Evolutionary conservation across 768 basidiomycete genomes (phyloP).

Genomic region (Calocybe indica): DNA sequence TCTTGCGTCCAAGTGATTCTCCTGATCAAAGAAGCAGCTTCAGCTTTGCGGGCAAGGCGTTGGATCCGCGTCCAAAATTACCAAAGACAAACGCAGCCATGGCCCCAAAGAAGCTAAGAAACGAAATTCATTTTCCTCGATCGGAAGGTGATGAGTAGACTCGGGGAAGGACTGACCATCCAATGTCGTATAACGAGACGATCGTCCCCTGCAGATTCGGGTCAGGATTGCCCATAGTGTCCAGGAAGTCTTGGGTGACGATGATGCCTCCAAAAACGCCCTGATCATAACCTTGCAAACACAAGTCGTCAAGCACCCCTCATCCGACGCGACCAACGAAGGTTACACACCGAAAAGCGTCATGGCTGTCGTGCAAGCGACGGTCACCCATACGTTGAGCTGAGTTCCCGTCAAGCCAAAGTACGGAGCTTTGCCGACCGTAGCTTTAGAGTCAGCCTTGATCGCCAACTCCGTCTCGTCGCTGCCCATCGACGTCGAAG

Average conservation of each 20-base stretch:
- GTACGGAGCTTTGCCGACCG: constrained; percentile 24
- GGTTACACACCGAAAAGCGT: constrained; percentile 36
- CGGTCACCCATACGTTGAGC: constrained; percentile 41
- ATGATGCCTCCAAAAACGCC: constrained; percentile 51
- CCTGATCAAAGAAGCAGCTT: constrained; percentile 15
- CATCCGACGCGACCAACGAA: background rate
- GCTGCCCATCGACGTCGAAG: too few relatives aligned
- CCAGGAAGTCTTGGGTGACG: constrained; percentile 38
- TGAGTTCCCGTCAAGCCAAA: constrained; percentile 37
- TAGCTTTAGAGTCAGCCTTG: too few relatives aligned
- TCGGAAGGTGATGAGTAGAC: background rate
- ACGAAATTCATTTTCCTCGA: background rate
- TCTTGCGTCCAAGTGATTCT: constrained; percentile 38
- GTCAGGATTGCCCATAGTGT: constrained; percentile 42
- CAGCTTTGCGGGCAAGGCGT: background rate
- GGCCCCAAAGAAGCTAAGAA: constrained; percentile 36
- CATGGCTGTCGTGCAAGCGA: constrained; percentile 48
- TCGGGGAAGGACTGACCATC: constrained; percentile 26
- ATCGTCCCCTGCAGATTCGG: constrained; percentile 41
- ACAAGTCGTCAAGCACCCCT: background rate
- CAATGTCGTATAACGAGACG: constrained; percentile 46
- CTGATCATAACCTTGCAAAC: constrained; percentile 39
- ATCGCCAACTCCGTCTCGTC: too few relatives aligned
- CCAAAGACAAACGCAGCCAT: constrained; percentile 37
- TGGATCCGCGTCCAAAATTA: constrained; percentile 4